phyloP scores from a whole-genome alignment of 495 filamentous ascomycete species.

The Chaetomidium leptoderma region DNA sequence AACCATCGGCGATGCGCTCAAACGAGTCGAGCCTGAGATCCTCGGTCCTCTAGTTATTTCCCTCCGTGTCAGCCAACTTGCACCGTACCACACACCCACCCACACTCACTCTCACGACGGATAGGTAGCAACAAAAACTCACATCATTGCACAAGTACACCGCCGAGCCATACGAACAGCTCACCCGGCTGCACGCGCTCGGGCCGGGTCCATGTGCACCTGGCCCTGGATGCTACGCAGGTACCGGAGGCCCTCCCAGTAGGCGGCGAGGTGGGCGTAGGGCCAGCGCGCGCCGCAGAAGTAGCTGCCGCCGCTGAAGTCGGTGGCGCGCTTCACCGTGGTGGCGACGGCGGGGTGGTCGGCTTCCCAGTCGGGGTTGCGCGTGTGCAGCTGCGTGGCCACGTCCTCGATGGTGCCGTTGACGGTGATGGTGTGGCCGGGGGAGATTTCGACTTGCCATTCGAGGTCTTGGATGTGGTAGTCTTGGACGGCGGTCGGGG shows the following conservation, averaged over 20 bases:
- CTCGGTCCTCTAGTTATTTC: neutral
- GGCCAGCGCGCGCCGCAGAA: neutral
- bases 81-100: no score
- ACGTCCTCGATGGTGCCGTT: conserved; percentile 7
- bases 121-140: neutral
- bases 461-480: neutral
- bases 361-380: neutral
- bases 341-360: neutral
- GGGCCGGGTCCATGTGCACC: conserved; percentile 24
- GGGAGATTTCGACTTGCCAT: neutral
- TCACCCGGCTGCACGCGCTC: conserved; percentile 23
- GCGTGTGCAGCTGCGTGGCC: neutral
- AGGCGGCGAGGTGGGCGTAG: conserved; percentile 9
- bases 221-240: neutral
- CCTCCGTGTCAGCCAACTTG: neutral
- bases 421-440: conserved; percentile 1
- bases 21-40: neutral
- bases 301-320: neutral
- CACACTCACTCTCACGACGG: no score
- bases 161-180: conserved; percentile 24
- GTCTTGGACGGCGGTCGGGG: neutral
- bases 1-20: neutral
- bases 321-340: neutral
- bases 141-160: conserved; percentile 36
- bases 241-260: conserved; percentile 24